These are phyloP conservation scores for Volutella citrinella DNA, from an alignment of 2,329 filamentous ascomycete genomes.

Conservation along the genomic window DNA sequence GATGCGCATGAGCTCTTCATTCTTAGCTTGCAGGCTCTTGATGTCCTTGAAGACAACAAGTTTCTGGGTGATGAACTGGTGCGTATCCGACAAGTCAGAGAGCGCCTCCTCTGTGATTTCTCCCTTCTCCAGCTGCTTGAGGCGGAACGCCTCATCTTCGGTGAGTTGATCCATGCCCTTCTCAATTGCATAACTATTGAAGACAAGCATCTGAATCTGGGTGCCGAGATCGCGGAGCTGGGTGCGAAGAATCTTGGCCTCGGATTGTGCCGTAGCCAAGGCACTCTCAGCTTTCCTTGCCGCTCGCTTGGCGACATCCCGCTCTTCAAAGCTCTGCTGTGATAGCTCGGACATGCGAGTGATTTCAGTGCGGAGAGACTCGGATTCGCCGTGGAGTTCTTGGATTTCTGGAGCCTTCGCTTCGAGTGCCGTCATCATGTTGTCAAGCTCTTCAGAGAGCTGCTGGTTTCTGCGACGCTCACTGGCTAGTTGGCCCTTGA, in stretches of 20 bases:
- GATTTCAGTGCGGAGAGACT: conserved; percentile 75
- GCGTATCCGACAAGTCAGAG: conserved; percentile 77
- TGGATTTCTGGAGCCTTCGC: conserved; percentile 84
- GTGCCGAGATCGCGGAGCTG: conserved; percentile 86
- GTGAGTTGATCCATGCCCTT: conserved; percentile 72
- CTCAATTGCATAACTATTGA: conserved; percentile 80
- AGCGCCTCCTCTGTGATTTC: conserved; percentile 69
- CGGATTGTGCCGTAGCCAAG: conserved; percentile 59
- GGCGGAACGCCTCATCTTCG: conserved; percentile 68
- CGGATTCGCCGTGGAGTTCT: conserved; percentile 77
- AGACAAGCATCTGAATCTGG: conserved; percentile 85
- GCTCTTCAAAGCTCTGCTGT: conserved; percentile 76
- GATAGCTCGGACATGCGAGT: conserved; percentile 82
- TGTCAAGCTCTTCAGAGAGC: conserved; percentile 74
- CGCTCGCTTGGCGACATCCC: conserved; percentile 74
- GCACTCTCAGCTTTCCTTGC: conserved; percentile 76
- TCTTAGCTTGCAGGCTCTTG: conserved; percentile 81
- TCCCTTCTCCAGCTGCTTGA: conserved; percentile 75
- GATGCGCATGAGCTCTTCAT: conserved; percentile 77
- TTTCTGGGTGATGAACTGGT: conserved; percentile 83
- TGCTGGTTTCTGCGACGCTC: conserved; percentile 74
- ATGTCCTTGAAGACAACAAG: conserved; percentile 89
- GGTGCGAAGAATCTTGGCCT: conserved; percentile 76
- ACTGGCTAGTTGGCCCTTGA: conserved; percentile 69
- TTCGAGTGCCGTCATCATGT: conserved; percentile 82